Evolutionary conservation across 2,329 filamentous ascomycete genomes (phyloP), one percentile per base, ranked within the genome.

Genomic region (Lasiodiplodia sp.): DNA sequence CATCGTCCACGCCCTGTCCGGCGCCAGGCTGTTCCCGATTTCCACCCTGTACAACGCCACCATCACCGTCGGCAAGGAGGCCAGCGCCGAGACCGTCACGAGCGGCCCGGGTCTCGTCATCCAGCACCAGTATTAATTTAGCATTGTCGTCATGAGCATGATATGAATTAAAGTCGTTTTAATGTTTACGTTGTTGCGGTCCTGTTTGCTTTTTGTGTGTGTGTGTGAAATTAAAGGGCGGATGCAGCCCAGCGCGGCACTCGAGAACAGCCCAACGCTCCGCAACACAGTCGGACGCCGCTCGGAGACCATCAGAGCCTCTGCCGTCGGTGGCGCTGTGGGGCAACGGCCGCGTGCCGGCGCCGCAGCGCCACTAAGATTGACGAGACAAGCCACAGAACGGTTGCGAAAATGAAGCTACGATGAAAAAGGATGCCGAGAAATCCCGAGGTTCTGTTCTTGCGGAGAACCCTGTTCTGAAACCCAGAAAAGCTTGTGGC

Each of bases 11-110:
- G 28, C 60, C 16, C 25, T 64, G 18, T 16, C n/a, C 2, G 60
- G 60, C 60, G 18, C 60, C n/a, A 37, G 60, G 60, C 60, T 64
- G 11, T 21, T 2, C 44, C 60, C 60, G 14, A 52, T 64, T n/a
- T 31, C 31, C 5, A 49, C 10, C 12, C 60, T 64, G 28, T 52
- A 52, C 47, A 64, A 64, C n/a, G 60, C 47, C 1, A 64, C 60
- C n/a, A 31, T 64, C 28, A 52, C 47, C 28, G 44, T 64, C 16
- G 60, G 60, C 28, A 34, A 64, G 16, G 47, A 23, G 11, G 31
- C 47, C 31, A 64, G 60, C 60, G 37, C 60, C 12, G 60, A 64
- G 44, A 64, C 44, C 11, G 60, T 64, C 44, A 12, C 7, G 11
- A 64, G 60, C 60, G 60, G 60, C 60, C 28, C 52, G 25, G 25